Base-by-base conservation (phyloP, 331 rosid species). In the Stylosanthes scabra region DNA sequence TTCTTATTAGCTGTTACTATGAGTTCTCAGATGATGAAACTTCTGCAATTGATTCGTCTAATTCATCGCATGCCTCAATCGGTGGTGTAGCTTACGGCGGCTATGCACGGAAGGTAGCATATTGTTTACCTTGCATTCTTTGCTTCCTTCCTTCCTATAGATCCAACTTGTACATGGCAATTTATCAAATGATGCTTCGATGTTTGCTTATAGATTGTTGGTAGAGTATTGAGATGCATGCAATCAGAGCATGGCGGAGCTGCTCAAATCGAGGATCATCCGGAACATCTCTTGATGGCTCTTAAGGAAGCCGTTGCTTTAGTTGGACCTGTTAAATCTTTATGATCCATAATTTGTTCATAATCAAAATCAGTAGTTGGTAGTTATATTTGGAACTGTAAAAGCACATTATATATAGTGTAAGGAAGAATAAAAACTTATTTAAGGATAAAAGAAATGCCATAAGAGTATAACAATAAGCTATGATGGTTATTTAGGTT, bases 21-120 rank as follows among this genome's bases (percentile, higher is more conserved):
- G 93, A 78, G 44, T 73, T 65, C 63, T 61, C 83, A 12, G 82
- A 50, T 63, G 79, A 39, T 67, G 84, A 74, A 74, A 51, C 45
- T 0, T 72, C 77, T 45, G 59, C 70, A 28, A 52, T 44, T 4
- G 50, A 56, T 44, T 63, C 87, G 10, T 70, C 78, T 12, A 50
- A 56, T 41, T 79, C 88, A 45, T 67, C 75, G 25, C 52, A 82
- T 6, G 79, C 90, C 34, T 65, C 80, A 13, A 83, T 93, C 10
- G 78, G 91, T 14, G 98, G 98, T 20, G 74, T 93, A 28, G 98
- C 96, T 72, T 91, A 89, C 44, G 98, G 98, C 41, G 98, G 98
- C 81, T 90, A 90, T 50, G 97, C 98, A 3, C 80, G 97, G 44
- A 93, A 93, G 90, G 97, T 93, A 76, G 55, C 68, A 74, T 29